Conservation (phyloP, 73 alveolate species). For the Paramecium octaurelia region DNA sequence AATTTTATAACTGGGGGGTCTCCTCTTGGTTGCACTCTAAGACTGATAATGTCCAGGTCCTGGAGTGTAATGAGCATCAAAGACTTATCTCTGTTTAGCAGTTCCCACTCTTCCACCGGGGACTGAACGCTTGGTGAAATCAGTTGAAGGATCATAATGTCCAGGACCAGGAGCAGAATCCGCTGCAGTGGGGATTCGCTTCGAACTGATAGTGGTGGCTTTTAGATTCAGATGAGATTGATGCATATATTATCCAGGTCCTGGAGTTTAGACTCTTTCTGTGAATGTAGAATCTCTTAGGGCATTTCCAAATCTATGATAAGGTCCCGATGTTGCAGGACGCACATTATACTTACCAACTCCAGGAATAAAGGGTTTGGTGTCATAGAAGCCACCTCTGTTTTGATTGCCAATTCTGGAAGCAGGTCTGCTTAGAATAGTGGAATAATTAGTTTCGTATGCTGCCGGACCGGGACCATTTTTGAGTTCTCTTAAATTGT, state of each 20-base stretch:
- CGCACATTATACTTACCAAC: conserved; percentile 41
- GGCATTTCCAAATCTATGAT: conserved; percentile 35
- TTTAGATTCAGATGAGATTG: neutral
- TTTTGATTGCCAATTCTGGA: conserved; percentile 18
- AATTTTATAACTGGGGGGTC: conserved; percentile 33
- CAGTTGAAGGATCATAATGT: conserved; percentile 38
- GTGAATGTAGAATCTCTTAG: neutral
- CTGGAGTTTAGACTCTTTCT: neutral
- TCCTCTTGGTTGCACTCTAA: neutral
- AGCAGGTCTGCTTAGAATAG: neutral
- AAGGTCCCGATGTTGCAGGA: conserved; percentile 43
- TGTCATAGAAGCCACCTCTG: conserved; percentile 36
- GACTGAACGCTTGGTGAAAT: neutral
- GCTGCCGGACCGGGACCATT: conserved; percentile 51
- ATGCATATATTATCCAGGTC: conserved; percentile 45
- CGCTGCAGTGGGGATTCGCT: neutral
- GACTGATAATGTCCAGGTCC: conserved; percentile 37
- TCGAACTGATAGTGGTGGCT: conserved; percentile 14
- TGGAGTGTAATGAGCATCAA: neutral
- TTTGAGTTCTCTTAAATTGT: conserved; percentile 2
- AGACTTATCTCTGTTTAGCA: neutral
- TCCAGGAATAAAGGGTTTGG: conserved; percentile 21
- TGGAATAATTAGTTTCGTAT: conserved; percentile 39
- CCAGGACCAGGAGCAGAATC: conserved; percentile 50
- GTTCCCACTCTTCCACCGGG: conserved; percentile 36